These are phyloP conservation scores for Nidularia pulvinata DNA, from an alignment of 768 basidiomycete genomes.

Conservation along the genomic window DNA sequence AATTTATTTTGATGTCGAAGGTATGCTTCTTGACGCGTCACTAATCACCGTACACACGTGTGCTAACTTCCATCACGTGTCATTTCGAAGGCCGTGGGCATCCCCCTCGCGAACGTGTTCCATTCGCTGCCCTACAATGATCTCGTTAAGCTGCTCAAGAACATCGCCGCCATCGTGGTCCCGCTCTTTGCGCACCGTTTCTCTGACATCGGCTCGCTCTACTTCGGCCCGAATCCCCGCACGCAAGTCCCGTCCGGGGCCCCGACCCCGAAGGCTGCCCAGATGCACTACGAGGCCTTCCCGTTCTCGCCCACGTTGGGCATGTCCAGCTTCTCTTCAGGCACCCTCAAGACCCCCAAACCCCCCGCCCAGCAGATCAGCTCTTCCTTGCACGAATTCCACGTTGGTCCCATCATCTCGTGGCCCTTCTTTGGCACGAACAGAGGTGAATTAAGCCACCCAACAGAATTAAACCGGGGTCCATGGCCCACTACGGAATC, in stretches of 20 bases:
- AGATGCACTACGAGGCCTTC: conserved; percentile 36
- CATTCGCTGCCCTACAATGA: conserved; percentile 67
- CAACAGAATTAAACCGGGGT: conserved; percentile 74
- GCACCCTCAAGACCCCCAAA: conserved; percentile 18
- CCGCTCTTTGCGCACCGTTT: conserved; percentile 81
- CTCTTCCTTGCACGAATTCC: conserved; percentile 32
- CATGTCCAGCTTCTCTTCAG: conserved; percentile 22
- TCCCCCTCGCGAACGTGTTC: conserved; percentile 71
- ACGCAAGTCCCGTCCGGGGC: conserved; percentile 25
- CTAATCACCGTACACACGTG: conserved; percentile 1
- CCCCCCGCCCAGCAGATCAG: conserved; percentile 13
- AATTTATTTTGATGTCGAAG: conserved; percentile 89
- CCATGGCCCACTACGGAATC: conserved; percentile 64
- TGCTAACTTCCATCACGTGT: conserved; percentile 11
- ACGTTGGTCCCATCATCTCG: conserved; percentile 82
- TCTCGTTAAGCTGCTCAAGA: conserved; percentile 64
- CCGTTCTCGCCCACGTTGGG: conserved; percentile 42
- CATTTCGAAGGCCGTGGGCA: conserved; percentile 61
- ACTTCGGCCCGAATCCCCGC: conserved; percentile 47
- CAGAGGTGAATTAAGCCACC: conserved; percentile 70
- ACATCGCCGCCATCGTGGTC: conserved; percentile 66
- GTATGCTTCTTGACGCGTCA: conserved; percentile 33
- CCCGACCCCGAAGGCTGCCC: conserved; percentile 41
- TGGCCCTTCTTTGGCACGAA: conserved; percentile 92
- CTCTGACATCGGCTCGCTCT: conserved; percentile 73